A percentile compares a stretch with the other conserved stretches of the same genome.
Evolutionary conservation across 768 basidiomycete genomes (phyloP).

Genomic region (Rossbeevera mucosa): DNA sequence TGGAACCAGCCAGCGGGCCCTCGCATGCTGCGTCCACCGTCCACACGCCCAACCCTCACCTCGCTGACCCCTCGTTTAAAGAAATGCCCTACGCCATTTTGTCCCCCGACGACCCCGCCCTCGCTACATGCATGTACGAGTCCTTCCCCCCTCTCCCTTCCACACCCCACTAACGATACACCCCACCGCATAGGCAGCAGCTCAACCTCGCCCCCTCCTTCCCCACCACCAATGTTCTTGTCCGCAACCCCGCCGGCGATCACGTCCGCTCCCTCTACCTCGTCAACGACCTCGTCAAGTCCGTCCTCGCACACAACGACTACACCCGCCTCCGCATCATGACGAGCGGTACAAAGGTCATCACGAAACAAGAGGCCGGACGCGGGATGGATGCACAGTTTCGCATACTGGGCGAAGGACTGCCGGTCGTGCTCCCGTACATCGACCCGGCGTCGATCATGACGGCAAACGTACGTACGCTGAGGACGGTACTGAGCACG

Average conservation of each 20-base stretch:
- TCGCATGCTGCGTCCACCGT: neutral
- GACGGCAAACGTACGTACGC: constrained; percentile 46
- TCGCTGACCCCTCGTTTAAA: constrained; percentile 52
- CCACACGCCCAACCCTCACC: constrained; percentile 5
- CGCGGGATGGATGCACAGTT: constrained; percentile 57
- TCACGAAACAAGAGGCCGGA: constrained; percentile 82
- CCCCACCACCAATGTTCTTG: constrained; percentile 73
- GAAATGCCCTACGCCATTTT: constrained; percentile 92
- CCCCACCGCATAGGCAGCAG: constrained; percentile 48
- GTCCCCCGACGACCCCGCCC: constrained; percentile 60
- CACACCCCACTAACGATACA: neutral
- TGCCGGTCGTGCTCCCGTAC: constrained; percentile 81
- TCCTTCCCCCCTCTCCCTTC: neutral
- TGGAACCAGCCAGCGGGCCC: neutral
- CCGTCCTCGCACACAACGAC: constrained; percentile 76
- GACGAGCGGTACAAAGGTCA: constrained; percentile 90
- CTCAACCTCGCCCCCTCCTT: constrained; percentile 68
- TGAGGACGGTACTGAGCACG: constrained; percentile 67
- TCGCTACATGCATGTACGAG: constrained; percentile 70
- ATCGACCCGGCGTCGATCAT: constrained; percentile 62
- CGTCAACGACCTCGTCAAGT: constrained; percentile 78
- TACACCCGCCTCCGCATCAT: constrained; percentile 82
- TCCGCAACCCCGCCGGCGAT: constrained; percentile 76
- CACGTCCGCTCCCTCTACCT: constrained; percentile 82
- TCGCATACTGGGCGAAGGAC: constrained; percentile 78